A percentile compares a stretch with the other conserved stretches of the same genome.
Conservation (phyloP, 2,329 filamentous ascomycete species). For the Calonectria crousiana region DNA sequence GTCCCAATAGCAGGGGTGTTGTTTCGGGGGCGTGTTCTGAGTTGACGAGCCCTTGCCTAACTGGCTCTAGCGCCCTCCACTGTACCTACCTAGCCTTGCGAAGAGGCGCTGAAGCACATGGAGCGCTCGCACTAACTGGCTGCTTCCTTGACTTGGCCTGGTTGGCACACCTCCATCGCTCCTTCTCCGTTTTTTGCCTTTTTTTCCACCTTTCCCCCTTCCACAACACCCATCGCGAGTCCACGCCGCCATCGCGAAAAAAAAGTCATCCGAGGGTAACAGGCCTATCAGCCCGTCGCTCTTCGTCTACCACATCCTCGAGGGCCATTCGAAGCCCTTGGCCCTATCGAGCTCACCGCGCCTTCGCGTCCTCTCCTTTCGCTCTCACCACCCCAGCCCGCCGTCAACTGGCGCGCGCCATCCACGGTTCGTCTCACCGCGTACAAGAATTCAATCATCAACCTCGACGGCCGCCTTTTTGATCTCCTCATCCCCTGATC, state of each 20-base stretch:
- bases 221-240: slow-evolving; percentile 43
- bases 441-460: slow-evolving; percentile 14
- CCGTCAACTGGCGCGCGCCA: slow-evolving; percentile 33
- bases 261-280: slow-evolving; percentile 32
- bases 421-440: slow-evolving; percentile 24
- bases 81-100: slow-evolving; percentile 19
- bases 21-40: slow-evolving; percentile 4
- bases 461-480: slow-evolving; percentile 18
- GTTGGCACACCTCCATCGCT: slow-evolving; percentile 39
- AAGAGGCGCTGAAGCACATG: slow-evolving; percentile 33
- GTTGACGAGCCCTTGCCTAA: slow-evolving; percentile 3
- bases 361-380: slow-evolving; percentile 40
- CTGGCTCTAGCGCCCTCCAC: slow-evolving; percentile 17
- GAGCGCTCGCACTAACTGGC: slow-evolving; percentile 15
- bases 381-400: slow-evolving; percentile 34
- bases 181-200: slow-evolving; percentile 41
- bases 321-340: slow-evolving; percentile 17
- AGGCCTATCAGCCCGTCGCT: slow-evolving; percentile 23
- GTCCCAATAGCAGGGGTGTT: neutral
- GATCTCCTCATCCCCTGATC: slow-evolving; percentile 1
- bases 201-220: slow-evolving; percentile 44
- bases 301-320: slow-evolving; percentile 17
- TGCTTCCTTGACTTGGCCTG: slow-evolving; percentile 27
- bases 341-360: slow-evolving; percentile 17
- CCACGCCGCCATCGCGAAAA: slow-evolving; percentile 27